Base-by-base conservation (phyloP, 2,329 filamentous ascomycete species). In the Penicillium crustosum region DNA sequence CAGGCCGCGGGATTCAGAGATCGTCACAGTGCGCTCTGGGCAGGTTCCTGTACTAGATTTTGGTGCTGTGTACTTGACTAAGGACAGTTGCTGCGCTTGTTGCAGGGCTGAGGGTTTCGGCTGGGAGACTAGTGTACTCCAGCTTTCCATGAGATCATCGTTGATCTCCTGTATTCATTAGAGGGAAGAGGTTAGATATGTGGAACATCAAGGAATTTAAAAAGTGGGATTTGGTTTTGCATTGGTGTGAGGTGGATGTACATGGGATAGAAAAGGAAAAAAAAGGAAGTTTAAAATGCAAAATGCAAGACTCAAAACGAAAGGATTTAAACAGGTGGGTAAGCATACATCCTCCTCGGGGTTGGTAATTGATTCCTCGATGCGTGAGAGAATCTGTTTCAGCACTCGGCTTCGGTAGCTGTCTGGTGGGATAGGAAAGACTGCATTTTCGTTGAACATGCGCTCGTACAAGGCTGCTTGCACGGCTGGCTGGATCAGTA, bases 271-370 rank as follows among this genome's bases (percentile, higher is more conserved):
- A 49, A 57, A 33, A 55, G 49, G 49, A 60, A 56, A 49, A 36
- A 6, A 49, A 21, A 31, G 36, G 36, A 23, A 44, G 23, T 44
- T 21, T 21, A 44, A 25, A 54, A 39, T 6, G 43, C 45, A 61
- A 38, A 38, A 38, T 10, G n/a, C 39, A 49, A 61, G 53, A 15
- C 19, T 54, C 35, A 61, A 55, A 53, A 57, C 55, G 61, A 50
- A 53, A 49, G 58, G 43, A 45, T 33, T 55, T 50, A 58, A 66
- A 27, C n/a, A 33, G 19, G 4, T 55, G 55, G 41, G 27, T 41
- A 23, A 39, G 49, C 73, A 70, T 88, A 96, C 93, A 88, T 96
- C 86, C 81, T 90, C 82, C 66, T 96, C 90, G 75, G 91, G 93
- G 73, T 96, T 86, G 57, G 85, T 81, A 48, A 96, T 91, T 35